Percentiles rank a stretch among this genome's conserved stretches.
Conservation (phyloP, 306 rosid species). For the Casuarina glauca region DNA sequence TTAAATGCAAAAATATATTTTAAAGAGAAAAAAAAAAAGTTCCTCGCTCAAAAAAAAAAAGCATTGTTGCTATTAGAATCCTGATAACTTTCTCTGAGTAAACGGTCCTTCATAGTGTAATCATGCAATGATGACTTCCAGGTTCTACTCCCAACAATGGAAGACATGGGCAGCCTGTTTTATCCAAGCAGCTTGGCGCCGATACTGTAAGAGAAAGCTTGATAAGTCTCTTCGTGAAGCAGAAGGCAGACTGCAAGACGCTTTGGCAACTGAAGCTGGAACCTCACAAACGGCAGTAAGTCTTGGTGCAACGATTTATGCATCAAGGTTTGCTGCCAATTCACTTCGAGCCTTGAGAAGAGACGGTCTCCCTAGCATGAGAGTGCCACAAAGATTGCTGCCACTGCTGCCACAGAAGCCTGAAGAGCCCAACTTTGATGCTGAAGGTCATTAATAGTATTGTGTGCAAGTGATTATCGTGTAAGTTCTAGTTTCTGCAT, state of each 20-base stretch:
- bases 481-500: background rate
- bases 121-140: conserved; percentile 12
- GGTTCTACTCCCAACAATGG: conserved; percentile 86
- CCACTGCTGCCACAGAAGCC: conserved; percentile 52
- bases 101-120: background rate
- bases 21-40: too few relatives aligned
- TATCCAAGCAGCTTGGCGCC: conserved; percentile 78
- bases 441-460: conserved; percentile 18
- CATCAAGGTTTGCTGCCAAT: conserved; percentile 50
- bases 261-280: conserved; percentile 36
- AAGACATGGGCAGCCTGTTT: conserved; percentile 70
- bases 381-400: conserved; percentile 22
- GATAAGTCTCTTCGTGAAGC: conserved; percentile 38
- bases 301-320: conserved; percentile 44
- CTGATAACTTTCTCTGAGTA: background rate
- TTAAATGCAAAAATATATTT: too few relatives aligned
- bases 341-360: conserved; percentile 35
- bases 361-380: conserved; percentile 1
- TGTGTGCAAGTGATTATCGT: background rate
- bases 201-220: conserved; percentile 50
- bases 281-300: conserved; percentile 22
- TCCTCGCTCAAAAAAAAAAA: too few relatives aligned
- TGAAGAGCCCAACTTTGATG: conserved; percentile 43
- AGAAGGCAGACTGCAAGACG: conserved; percentile 45
- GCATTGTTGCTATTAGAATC: too few relatives aligned